Evolutionary conservation across 179 eudicot genomes (phyloP), one percentile per base, ranked within the genome.

Genomic region (Drosera spatulata): DNA sequence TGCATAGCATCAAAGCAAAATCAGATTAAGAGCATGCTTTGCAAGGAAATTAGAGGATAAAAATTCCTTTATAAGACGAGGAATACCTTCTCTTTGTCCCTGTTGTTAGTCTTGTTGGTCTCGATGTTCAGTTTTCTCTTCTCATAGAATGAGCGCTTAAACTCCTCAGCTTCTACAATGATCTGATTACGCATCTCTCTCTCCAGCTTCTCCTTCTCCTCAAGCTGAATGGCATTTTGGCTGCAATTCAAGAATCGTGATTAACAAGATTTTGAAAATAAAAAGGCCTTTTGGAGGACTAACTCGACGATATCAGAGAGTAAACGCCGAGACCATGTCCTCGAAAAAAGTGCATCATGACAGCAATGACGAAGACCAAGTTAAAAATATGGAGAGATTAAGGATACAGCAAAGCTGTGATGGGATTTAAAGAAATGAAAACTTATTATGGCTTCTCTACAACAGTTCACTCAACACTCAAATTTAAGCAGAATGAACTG

Each of bases 91-190:
- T 91, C 97, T 69, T 84, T 83, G 71, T 88, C 96, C 68, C 95
- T 77, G 55, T 91, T 91, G 62, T 79, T 77, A 41, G 73, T 75
- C 69, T 77, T 85, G 78, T 72, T 88, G 41, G 85, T 73, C 69
- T 88, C 96, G 6, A 79, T 66, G 66, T 77, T 91, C 38, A 73
- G 80, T 53, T 79, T 79, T 75, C 91, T 79, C 71, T 91, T 91
- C 73, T 91, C 96, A 58, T 76, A 71, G 56, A 82, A 85, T 14
- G 93, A 69, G 57, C 71, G 80, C 47, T 82, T 91, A 61, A 63
- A 91, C 71, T 91, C 95, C 69, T 85, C 96, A 40, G 97, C 97
- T 77, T 91, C 97, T 44, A 76, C 77, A 58, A 91, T 66, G 51
- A 91, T 88, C 74, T 91, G 95, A 66, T 66, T 73, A 66, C 96